These are phyloP conservation scores for Ceratopteris richardii DNA, from an alignment of 75 land plant species.

Conservation along the genomic window DNA sequence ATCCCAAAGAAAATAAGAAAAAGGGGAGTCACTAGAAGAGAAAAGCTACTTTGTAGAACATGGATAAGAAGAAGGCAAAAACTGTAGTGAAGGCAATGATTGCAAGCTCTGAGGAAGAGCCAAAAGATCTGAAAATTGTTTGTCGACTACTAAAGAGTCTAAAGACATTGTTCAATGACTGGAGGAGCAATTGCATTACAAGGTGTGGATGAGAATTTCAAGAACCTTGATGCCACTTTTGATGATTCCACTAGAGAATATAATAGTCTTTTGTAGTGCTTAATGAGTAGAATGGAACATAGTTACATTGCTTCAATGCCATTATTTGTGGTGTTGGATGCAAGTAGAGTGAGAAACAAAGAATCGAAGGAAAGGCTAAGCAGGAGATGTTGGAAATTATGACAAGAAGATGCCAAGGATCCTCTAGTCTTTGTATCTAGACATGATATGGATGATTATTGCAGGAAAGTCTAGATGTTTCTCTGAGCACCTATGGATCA, in stretches of 20 bases:
- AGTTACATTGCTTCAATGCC: background rate
- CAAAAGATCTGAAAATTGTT: background rate
- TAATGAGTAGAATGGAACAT: background rate
- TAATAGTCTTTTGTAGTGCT: no score
- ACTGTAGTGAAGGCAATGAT: no score
- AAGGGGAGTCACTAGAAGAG: background rate
- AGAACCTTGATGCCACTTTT: background rate
- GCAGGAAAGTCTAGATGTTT: background rate
- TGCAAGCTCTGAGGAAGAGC: no score
- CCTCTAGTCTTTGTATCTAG: background rate
- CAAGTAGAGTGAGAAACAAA: background rate
- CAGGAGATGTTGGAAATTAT: background rate
- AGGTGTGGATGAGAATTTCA: background rate
- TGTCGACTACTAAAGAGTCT: background rate
- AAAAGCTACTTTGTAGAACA: background rate
- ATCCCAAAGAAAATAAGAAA: background rate
- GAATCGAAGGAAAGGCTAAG: background rate
- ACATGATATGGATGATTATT: background rate
- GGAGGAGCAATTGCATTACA: background rate
- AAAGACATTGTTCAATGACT: background rate
- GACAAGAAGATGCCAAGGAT: background rate
- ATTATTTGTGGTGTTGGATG: background rate
- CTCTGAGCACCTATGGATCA: background rate
- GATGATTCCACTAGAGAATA: background rate
- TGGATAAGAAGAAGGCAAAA: no score